Evolutionary conservation across 768 basidiomycete genomes (phyloP).

Genomic region (Hypholoma fasciculare): DNA sequence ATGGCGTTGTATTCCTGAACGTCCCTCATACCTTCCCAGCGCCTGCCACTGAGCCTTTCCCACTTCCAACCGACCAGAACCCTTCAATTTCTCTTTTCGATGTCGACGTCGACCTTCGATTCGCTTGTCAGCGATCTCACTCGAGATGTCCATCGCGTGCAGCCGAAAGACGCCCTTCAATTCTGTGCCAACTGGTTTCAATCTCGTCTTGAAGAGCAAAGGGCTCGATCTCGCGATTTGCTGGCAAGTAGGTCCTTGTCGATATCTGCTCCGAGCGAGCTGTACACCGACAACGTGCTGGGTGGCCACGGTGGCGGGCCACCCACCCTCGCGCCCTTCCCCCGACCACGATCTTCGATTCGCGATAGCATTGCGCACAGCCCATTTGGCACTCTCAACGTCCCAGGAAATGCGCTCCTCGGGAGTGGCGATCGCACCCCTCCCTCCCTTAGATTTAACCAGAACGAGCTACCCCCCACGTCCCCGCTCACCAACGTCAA

Average conservation of each 20-base stretch:
- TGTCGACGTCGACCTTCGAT: slow-evolving; percentile 68
- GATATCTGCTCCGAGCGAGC: slow-evolving; percentile 52
- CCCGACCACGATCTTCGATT: slow-evolving; percentile 59
- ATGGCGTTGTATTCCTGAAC: not conserved
- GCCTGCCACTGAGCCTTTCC: not conserved
- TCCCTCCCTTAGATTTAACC: slow-evolving; percentile 61
- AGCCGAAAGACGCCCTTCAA: slow-evolving; percentile 90
- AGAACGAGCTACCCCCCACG: slow-evolving; percentile 59
- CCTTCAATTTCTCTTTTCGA: slow-evolving; percentile 5
- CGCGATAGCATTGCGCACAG: slow-evolving; percentile 56
- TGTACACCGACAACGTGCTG: slow-evolving; percentile 57
- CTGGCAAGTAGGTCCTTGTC: slow-evolving; percentile 54
- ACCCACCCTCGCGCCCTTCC: slow-evolving; percentile 55
- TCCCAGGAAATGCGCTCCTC: slow-evolving; percentile 78
- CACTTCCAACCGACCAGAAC: not conserved
- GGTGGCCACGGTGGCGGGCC: slow-evolving; percentile 28
- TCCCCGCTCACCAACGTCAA: slow-evolving; percentile 55
- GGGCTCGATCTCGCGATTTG: slow-evolving; percentile 68
- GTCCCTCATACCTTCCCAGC: not conserved
- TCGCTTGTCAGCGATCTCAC: slow-evolving; percentile 81
- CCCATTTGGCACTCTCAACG: slow-evolving; percentile 79
- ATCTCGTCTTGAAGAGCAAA: slow-evolving; percentile 80
- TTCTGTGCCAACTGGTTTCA: slow-evolving; percentile 97
- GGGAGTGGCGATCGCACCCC: slow-evolving; percentile 46
- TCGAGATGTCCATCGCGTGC: slow-evolving; percentile 81